phyloP scores from a whole-genome alignment of 306 rosid genomes.

The Prosopis cineraria region DNA sequence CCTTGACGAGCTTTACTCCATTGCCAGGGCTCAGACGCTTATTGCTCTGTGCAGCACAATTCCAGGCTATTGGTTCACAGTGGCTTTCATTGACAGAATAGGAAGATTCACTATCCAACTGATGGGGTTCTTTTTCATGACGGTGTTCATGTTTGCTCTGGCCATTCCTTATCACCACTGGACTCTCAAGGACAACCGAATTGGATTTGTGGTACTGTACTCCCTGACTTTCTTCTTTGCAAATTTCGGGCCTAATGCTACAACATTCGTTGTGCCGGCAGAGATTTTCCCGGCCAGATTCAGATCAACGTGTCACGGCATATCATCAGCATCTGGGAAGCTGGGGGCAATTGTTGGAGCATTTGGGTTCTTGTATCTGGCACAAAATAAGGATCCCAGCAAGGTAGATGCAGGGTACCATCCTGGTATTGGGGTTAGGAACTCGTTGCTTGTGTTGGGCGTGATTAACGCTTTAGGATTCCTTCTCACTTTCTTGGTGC shows the following conservation, averaged over 20 bases:
- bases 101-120: conserved; percentile 75
- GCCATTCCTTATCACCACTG: conserved; percentile 87
- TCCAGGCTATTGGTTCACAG: conserved; percentile 83
- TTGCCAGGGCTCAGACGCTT: conserved; percentile 76
- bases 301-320: conserved; percentile 76
- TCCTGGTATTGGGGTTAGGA: conserved; percentile 75
- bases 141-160: conserved; percentile 77
- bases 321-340: conserved; percentile 73
- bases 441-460: conserved; percentile 60
- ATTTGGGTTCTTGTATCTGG: conserved; percentile 83
- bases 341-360: conserved; percentile 85
- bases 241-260: conserved; percentile 83
- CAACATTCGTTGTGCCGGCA: conserved; percentile 82
- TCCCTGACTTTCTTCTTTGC: conserved; percentile 79
- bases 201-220: conserved; percentile 70
- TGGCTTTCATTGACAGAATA: conserved; percentile 68
- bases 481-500: conserved; percentile 66
- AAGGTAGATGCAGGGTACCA: conserved; percentile 84
- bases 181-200: conserved; percentile 63
- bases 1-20: conserved; percentile 64
- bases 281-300: conserved; percentile 80
- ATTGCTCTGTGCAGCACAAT: conserved; percentile 82
- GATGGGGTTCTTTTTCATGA: conserved; percentile 90
- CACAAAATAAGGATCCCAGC: conserved; percentile 64
- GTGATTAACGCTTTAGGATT: conserved; percentile 59